Evolutionary conservation across 2,329 filamentous ascomycete species (phyloP).

Genomic region (Ascochyta fabae): DNA sequence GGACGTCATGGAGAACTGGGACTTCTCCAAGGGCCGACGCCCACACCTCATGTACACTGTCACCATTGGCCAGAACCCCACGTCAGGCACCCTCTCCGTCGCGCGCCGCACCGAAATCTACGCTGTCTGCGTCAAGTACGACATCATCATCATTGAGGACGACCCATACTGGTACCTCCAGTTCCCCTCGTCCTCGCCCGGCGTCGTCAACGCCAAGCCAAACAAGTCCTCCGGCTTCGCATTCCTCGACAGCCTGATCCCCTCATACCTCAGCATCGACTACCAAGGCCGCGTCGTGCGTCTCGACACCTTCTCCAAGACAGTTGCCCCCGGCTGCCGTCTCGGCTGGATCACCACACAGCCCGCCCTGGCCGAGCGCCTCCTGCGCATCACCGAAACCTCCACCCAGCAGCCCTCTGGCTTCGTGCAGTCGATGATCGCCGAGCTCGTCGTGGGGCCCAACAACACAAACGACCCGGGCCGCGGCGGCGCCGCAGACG

Average conservation of each 20-base stretch:
- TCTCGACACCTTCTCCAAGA: slow-evolving; percentile 94
- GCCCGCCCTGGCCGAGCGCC: slow-evolving; percentile 75
- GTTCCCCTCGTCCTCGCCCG: slow-evolving; percentile 72
- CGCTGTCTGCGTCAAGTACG: slow-evolving; percentile 78
- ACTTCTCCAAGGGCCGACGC: slow-evolving; percentile 72
- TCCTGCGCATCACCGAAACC: slow-evolving; percentile 76
- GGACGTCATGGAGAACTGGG: slow-evolving; percentile 84
- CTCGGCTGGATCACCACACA: slow-evolving; percentile 91
- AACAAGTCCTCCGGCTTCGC: slow-evolving; percentile 69
- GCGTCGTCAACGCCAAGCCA: slow-evolving; percentile 37
- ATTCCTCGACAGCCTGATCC: slow-evolving; percentile 83
- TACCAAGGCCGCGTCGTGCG: slow-evolving; percentile 85
- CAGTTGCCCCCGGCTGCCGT: slow-evolving; percentile 85
- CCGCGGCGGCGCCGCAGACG: slow-evolving; percentile 56
- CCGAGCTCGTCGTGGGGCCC: slow-evolving; percentile 76
- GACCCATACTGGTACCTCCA: slow-evolving; percentile 97
- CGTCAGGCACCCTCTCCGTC: slow-evolving; percentile 75
- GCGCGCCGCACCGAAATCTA: slow-evolving; percentile 81
- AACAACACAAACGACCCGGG: slow-evolving; percentile 60
- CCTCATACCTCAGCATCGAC: slow-evolving; percentile 82
- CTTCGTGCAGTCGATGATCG: slow-evolving; percentile 85
- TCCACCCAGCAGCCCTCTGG: slow-evolving; percentile 85
- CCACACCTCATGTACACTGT: slow-evolving; percentile 91
- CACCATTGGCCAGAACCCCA: slow-evolving; percentile 91
- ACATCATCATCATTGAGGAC: slow-evolving; percentile 91